Conservation (phyloP, 495 filamentous ascomycete species). For the Daldinia grandis region DNA sequence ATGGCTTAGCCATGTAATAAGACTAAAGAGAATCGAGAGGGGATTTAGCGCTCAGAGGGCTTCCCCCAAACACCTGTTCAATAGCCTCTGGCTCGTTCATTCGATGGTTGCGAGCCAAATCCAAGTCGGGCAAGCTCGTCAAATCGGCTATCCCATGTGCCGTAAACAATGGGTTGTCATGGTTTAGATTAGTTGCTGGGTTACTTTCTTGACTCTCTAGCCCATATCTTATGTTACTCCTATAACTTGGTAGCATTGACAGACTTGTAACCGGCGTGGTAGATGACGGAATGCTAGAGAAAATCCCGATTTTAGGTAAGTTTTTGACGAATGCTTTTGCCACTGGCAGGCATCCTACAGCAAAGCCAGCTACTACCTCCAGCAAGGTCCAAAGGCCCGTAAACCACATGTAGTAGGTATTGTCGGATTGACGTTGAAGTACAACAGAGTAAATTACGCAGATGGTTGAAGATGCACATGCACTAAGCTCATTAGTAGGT, state of each 20-base stretch:
- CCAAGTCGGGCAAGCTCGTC: too few relatives aligned
- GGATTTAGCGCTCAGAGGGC: too few relatives aligned
- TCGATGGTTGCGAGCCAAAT: too few relatives aligned
- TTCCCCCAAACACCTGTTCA: too few relatives aligned
- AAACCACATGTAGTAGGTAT: background rate
- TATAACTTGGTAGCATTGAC: background rate
- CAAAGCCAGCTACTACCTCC: background rate
- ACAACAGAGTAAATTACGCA: background rate
- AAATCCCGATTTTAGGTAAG: background rate
- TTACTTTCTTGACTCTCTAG: background rate
- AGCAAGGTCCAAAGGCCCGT: background rate
- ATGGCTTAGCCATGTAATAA: too few relatives aligned
- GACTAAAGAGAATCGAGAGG: too few relatives aligned
- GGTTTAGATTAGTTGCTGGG: background rate
- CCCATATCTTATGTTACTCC: background rate
- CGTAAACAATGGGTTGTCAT: background rate
- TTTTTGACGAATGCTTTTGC: background rate
- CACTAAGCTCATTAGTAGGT: background rate
- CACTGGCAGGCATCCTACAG: background rate
- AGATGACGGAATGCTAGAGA: background rate
- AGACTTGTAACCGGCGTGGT: background rate
- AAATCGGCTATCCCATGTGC: too few relatives aligned
- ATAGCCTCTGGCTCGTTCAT: too few relatives aligned
- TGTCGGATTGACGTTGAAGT: background rate
- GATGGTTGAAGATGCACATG: background rate